Conservation (phyloP, 176 grass and related monocot genomes). For the Bonia amplexicaulis region DNA sequence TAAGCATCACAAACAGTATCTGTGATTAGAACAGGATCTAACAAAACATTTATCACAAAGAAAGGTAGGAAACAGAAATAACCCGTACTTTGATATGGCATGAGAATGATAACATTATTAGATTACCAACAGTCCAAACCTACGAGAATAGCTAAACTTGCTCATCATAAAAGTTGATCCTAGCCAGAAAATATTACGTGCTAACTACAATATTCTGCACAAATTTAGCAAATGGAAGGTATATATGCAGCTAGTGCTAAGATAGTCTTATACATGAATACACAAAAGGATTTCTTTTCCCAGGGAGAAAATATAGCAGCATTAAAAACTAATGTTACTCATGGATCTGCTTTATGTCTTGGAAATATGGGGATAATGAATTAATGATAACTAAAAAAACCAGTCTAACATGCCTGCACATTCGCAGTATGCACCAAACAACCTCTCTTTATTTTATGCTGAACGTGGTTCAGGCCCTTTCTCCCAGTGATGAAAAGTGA, state of each 20-base stretch:
- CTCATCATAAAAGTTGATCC: background rate
- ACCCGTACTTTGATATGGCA: background rate
- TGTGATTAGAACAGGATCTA: background rate
- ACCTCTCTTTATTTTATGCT: background rate
- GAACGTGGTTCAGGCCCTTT: background rate
- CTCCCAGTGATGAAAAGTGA: background rate
- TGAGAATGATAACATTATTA: background rate
- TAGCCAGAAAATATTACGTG: background rate
- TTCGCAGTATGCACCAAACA: background rate
- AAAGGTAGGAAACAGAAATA: background rate
- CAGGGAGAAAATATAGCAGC: background rate
- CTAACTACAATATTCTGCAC: background rate
- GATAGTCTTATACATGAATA: background rate
- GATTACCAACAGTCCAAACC: background rate
- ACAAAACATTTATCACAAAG: background rate
- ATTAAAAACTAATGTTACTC: background rate
- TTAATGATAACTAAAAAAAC: background rate
- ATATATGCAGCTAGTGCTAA: background rate
- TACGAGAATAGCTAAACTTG: background rate
- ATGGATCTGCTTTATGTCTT: constrained; percentile 1
- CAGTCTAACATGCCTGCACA: background rate
- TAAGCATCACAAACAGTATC: background rate
- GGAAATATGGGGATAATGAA: background rate
- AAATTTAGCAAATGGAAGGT: background rate
- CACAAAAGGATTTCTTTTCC: background rate